phyloP scores from a whole-genome alignment of 371 early-diverging fungal genomes.

The Lichtheimia ornata region DNA sequence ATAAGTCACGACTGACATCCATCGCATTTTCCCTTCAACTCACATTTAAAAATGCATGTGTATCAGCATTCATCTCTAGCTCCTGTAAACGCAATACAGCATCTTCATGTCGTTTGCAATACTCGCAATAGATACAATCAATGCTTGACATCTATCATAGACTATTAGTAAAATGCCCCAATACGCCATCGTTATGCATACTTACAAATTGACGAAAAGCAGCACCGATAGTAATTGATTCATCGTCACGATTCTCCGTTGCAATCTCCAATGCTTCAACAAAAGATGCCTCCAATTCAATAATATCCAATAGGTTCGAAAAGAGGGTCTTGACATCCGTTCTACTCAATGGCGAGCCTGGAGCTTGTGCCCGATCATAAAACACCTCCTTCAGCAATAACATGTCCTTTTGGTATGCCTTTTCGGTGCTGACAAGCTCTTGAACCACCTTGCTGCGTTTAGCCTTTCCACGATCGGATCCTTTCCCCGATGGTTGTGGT shows the following conservation, averaged over 20 bases:
- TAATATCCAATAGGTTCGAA: slow-evolving; percentile 64
- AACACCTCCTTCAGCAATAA: slow-evolving; percentile 54
- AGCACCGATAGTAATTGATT: slow-evolving; percentile 48
- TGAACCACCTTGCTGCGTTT: slow-evolving; percentile 55
- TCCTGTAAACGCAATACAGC: slow-evolving; percentile 63
- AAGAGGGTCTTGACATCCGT: slow-evolving; percentile 67
- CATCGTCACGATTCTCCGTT: slow-evolving; percentile 24
- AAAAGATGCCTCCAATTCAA: slow-evolving; percentile 55
- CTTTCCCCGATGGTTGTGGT: slow-evolving; percentile 18
- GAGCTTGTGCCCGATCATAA: slow-evolving; percentile 57
- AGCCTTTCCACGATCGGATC: not conserved
- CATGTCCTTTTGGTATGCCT: slow-evolving; percentile 71
- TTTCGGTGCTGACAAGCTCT: slow-evolving; percentile 77
- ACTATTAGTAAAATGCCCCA: not conserved
- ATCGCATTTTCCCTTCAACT: not conserved
- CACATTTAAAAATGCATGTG: slow-evolving; percentile 61
- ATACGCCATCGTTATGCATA: not conserved
- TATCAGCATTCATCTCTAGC: slow-evolving; percentile 48
- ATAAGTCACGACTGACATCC: no score
- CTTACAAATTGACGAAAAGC: slow-evolving; percentile 63
- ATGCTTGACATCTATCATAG: slow-evolving; percentile 48
- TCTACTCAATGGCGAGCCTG: slow-evolving; percentile 41
- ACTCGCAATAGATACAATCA: slow-evolving; percentile 66
- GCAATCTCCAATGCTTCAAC: slow-evolving; percentile 50
- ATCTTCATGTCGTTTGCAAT: slow-evolving; percentile 76